phyloP scores from a whole-genome alignment of 495 filamentous ascomycete species.

The Thozetella sp. region DNA sequence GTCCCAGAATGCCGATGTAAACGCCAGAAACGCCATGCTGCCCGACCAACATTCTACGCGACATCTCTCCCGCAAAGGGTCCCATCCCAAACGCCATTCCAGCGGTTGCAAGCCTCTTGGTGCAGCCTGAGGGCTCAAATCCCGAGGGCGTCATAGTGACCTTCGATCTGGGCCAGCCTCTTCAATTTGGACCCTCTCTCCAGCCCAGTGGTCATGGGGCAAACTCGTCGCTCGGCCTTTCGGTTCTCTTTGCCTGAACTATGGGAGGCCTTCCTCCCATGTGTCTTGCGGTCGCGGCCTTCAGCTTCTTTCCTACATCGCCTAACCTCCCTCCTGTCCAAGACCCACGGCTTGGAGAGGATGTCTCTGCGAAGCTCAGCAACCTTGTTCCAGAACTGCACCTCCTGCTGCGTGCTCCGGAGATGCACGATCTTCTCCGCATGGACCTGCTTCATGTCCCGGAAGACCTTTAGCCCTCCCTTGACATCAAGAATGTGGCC shows the following conservation, averaged over 20 bases:
- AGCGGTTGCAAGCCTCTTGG: neutral
- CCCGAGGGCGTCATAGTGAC: slow-evolving; percentile 26
- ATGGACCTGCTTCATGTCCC: slow-evolving; percentile 65
- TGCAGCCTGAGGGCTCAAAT: slow-evolving; percentile 11
- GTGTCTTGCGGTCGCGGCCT: slow-evolving; percentile 31
- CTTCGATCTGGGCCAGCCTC: slow-evolving; percentile 13
- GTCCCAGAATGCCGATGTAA: neutral
- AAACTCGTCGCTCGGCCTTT: neutral
- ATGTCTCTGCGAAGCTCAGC: slow-evolving; percentile 62
- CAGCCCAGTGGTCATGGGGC: neutral
- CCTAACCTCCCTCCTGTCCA: slow-evolving; percentile 56
- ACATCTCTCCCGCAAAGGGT: neutral
- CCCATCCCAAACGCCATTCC: neutral
- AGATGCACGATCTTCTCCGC: slow-evolving; percentile 66
- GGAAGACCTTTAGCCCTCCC: slow-evolving; percentile 66
- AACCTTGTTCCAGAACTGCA: slow-evolving; percentile 72
- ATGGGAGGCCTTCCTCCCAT: slow-evolving; percentile 24
- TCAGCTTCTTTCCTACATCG: slow-evolving; percentile 53
- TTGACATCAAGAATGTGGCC: slow-evolving; percentile 78
- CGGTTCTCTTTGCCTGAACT: slow-evolving; percentile 35
- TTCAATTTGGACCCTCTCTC: slow-evolving; percentile 8
- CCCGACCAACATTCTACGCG: neutral
- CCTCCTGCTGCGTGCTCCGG: slow-evolving; percentile 72
- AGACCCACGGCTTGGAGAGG: slow-evolving; percentile 68
- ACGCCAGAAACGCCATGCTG: neutral